Evolutionary conservation across 352 stramenopile species (phyloP).

Genomic region (Phytophthora europaea): DNA sequence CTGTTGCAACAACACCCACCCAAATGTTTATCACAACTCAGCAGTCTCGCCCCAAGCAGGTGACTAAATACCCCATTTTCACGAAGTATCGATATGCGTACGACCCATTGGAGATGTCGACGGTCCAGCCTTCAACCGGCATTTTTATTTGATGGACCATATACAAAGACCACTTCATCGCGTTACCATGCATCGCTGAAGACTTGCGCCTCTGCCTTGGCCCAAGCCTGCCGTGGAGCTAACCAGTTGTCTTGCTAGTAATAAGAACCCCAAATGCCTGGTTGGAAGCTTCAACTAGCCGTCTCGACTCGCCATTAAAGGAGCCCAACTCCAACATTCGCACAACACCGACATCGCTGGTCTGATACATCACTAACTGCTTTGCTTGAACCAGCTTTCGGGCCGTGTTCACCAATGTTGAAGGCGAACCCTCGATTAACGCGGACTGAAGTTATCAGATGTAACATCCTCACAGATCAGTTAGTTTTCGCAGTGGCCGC

Average conservation of each 20-base stretch:
- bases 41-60: neutral
- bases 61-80: neutral
- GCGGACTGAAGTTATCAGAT: conserved; percentile 4
- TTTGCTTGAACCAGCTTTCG: neutral
- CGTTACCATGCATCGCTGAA: neutral
- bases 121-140: neutral
- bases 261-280: neutral
- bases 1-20: neutral
- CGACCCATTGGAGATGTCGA: neutral
- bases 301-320: neutral
- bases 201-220: neutral
- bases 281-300: neutral
- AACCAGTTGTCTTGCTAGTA: neutral
- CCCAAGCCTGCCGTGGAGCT: neutral
- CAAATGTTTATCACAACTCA: neutral
- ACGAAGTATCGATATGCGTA: neutral
- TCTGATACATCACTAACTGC: conserved; percentile 2
- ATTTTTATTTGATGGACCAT: conserved; percentile 3
- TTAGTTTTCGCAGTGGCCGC: neutral
- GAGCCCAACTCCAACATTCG: neutral
- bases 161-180: conserved; percentile 1
- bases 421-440: neutral
- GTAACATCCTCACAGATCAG: conserved; percentile 11
- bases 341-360: neutral
- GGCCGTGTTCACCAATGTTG: neutral